Percentiles rank a stretch among this genome's conserved stretches.
phyloP scores from a whole-genome alignment of 2,329 filamentous ascomycete genomes.

The Dactylellina leptospora region DNA sequence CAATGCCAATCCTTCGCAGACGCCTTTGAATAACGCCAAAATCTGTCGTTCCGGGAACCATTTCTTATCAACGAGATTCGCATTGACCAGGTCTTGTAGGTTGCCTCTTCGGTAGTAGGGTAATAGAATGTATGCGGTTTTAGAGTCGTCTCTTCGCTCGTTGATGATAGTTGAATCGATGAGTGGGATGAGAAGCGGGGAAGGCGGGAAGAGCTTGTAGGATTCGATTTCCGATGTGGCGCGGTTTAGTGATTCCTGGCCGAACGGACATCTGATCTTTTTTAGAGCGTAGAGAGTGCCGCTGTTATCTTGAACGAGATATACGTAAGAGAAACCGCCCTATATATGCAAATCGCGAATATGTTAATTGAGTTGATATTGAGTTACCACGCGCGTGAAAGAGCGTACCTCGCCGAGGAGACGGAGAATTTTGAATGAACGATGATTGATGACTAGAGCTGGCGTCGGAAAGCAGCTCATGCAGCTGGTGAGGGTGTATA shows the following conservation, averaged over 20 bases:
- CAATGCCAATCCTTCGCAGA: constrained; percentile 83
- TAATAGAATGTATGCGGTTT: constrained; percentile 95
- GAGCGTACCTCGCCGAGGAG: constrained; percentile 82
- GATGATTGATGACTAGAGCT: constrained; percentile 91
- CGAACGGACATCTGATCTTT: constrained; percentile 98
- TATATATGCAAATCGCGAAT: constrained; percentile 59
- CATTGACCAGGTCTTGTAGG: constrained; percentile 97
- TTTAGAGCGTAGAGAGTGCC: constrained; percentile 92
- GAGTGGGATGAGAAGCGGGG: constrained; percentile 66
- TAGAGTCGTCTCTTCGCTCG: constrained; percentile 73
- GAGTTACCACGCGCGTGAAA: not conserved
- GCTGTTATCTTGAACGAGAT: constrained; percentile 91
- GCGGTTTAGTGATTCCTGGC: constrained; percentile 91
- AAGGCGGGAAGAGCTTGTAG: constrained; percentile 83
- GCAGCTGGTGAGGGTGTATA: constrained; percentile 93
- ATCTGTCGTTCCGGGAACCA: constrained; percentile 86
- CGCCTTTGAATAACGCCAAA: constrained; percentile 89
- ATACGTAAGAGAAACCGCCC: constrained; percentile 99
- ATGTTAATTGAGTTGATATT: not conserved
- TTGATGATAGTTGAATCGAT: constrained; percentile 83
- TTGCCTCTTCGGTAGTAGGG: constrained; percentile 96
- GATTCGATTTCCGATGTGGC: constrained; percentile 98
- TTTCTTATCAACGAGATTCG: constrained; percentile 94
- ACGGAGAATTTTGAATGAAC: constrained; percentile 94
- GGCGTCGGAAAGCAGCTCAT: constrained; percentile 96